These are phyloP conservation scores for Pulveroboletus sp. DNA, from an alignment of 768 basidiomycete genomes.

Conservation along the genomic window DNA sequence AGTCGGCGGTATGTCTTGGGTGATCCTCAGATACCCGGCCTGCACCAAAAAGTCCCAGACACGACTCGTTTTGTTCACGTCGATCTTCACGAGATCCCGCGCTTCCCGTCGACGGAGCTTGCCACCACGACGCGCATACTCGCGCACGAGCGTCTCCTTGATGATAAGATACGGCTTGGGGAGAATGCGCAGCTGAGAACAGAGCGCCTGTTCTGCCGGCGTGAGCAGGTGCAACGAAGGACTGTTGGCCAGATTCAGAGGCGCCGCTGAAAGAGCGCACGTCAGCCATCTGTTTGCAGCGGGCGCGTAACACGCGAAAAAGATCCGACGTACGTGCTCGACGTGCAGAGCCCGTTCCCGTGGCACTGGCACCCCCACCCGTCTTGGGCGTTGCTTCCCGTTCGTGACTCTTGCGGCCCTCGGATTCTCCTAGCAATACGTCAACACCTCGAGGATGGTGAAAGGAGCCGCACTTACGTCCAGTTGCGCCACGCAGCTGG, in stretches of 20 bases:
- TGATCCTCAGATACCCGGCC: constrained; percentile 75
- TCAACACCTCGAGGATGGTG: not conserved
- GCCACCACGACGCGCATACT: constrained; percentile 86
- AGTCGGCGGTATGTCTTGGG: constrained; percentile 41
- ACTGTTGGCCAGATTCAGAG: constrained; percentile 88
- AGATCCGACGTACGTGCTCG: constrained; percentile 35
- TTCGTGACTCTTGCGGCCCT: constrained; percentile 55
- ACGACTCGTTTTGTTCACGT: constrained; percentile 86
- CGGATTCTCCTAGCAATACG: constrained; percentile 35
- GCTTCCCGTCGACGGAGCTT: constrained; percentile 86
- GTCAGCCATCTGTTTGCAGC: no score
- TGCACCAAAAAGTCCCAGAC: constrained; percentile 93
- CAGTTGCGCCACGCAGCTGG: constrained; percentile 43
- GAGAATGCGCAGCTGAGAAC: constrained; percentile 83
- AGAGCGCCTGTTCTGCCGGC: constrained; percentile 80
- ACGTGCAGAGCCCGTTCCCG: constrained; percentile 36
- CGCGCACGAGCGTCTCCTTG: constrained; percentile 91
- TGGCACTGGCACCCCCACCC: constrained; percentile 26
- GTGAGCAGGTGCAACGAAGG: constrained; percentile 88
- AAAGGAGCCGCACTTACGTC: constrained; percentile 44
- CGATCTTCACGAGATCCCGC: constrained; percentile 85
- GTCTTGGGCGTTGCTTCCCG: constrained; percentile 56
- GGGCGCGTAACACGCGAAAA: not conserved
- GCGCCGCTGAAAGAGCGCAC: constrained; percentile 36
- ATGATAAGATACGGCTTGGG: constrained; percentile 95